Conservation (phyloP, 164 flowering plant species). For the Litsea cubeba region DNA sequence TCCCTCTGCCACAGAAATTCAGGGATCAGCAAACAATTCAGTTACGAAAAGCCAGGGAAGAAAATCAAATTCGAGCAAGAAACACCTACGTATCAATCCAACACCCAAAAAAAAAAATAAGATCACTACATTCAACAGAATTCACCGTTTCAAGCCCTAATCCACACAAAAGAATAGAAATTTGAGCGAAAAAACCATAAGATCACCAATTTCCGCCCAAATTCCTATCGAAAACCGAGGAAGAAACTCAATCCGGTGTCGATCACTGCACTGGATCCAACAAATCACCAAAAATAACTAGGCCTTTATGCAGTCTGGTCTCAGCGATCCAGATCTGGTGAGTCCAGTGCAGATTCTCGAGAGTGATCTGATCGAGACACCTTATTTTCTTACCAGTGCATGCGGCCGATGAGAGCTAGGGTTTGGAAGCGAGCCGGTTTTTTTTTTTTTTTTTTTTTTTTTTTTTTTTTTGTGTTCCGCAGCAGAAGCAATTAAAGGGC, state of each 20-base stretch:
- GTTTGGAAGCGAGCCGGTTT: not conserved
- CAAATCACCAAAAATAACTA: conserved; percentile 21
- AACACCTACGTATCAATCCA: not conserved
- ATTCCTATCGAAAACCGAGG: conserved; percentile 8
- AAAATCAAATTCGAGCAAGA: not conserved
- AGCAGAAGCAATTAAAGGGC: not conserved
- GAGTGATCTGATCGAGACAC: not conserved
- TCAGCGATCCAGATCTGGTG: conserved; percentile 1
- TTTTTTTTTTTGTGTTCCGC: not conserved
- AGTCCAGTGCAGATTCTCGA: not conserved
- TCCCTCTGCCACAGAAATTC: not conserved
- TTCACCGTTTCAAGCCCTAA: not conserved
- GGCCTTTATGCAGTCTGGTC: not conserved
- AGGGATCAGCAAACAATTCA: not conserved
- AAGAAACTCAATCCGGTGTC: not conserved
- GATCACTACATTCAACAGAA: not conserved
- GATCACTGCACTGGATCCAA: conserved; percentile 36
- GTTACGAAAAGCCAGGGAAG: not conserved
- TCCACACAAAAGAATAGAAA: not conserved
- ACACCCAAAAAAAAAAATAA: not conserved
- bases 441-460: too few relatives aligned
- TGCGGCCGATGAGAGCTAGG: conserved; percentile 1
- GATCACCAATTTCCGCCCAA: not conserved
- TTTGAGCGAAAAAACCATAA: not conserved
- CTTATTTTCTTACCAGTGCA: not conserved